Conservation (phyloP, 1,284 basidiomycete genomes). For the Waitea zeae region DNA sequence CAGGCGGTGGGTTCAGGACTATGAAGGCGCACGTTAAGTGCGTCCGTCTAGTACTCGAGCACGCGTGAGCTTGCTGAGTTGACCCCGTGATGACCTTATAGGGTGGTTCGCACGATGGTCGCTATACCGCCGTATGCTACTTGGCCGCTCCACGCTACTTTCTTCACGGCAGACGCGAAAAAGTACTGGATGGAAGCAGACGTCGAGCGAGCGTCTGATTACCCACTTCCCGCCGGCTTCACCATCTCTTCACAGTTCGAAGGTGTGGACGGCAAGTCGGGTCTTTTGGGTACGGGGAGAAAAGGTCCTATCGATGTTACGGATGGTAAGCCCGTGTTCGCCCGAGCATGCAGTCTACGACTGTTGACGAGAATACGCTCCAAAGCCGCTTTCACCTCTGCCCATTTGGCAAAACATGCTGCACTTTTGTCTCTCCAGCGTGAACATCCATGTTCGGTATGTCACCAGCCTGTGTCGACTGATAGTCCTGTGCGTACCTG, state of each 20-base stretch:
- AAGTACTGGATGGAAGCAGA: conserved; percentile 25
- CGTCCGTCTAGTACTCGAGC: conserved; percentile 10
- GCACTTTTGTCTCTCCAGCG: conserved; percentile 17
- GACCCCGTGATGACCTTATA: conserved; percentile 8
- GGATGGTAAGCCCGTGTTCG: no score
- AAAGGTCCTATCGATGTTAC: conserved; percentile 42
- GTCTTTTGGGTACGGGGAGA: conserved; percentile 26
- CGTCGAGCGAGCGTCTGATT: conserved; percentile 7
- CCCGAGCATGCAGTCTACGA: no score
- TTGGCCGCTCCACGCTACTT: conserved; percentile 51
- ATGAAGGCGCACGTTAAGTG: conserved; percentile 30
- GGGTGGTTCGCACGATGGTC: conserved; percentile 36
- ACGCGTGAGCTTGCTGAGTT: neutral
- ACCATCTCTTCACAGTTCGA: conserved; percentile 40
- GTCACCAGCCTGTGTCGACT: conserved; percentile 20
- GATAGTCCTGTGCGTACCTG: no score
- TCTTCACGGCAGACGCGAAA: conserved; percentile 47
- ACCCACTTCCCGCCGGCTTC: conserved; percentile 31
- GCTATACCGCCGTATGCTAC: conserved; percentile 36
- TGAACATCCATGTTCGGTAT: conserved; percentile 32
- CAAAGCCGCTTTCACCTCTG: conserved; percentile 41
- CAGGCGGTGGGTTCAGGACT: conserved; percentile 13
- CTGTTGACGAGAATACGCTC: no score
- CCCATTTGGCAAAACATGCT: conserved; percentile 36
- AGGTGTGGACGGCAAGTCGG: conserved; percentile 55